Evolutionary conservation across 2,329 filamentous ascomycete genomes (phyloP).

Genomic region (Ophiocordyceps australis): DNA sequence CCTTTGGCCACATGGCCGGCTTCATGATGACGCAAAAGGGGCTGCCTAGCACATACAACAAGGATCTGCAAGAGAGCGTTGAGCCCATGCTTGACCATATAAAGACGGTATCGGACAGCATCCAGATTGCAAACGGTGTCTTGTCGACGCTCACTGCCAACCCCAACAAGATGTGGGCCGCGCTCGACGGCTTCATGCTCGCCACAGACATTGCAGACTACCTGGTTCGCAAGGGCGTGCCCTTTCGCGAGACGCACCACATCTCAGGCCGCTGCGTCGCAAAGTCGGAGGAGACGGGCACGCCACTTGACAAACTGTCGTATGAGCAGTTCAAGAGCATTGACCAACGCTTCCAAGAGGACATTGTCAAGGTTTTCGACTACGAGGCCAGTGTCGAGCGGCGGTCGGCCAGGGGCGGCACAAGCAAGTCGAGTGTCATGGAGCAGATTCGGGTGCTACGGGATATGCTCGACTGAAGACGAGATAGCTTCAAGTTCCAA

Average conservation of each 20-base stretch:
- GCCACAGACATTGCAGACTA: conserved; percentile 53
- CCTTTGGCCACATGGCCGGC: conserved; percentile 68
- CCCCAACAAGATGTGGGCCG: conserved; percentile 60
- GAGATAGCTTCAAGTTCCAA: too few relatives aligned
- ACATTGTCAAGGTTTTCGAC: conserved; percentile 55
- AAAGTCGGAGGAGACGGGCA: conserved; percentile 19
- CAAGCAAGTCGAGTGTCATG: conserved; percentile 48
- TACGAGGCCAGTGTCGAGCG: conserved; percentile 74
- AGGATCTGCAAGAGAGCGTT: conserved; percentile 76
- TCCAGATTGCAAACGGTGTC: conserved; percentile 69
- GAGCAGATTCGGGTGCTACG: conserved; percentile 41
- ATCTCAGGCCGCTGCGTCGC: conserved; percentile 48
- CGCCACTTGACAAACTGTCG: conserved; percentile 52
- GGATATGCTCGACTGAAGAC: conserved; percentile 11
- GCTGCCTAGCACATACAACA: conserved; percentile 73
- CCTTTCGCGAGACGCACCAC: conserved; percentile 67
- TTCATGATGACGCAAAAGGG: conserved; percentile 53
- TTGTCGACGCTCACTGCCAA: conserved; percentile 52
- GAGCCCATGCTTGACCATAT: conserved; percentile 75
- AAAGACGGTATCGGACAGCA: conserved; percentile 64
- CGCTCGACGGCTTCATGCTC: conserved; percentile 69
- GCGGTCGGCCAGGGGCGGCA: conserved; percentile 59
- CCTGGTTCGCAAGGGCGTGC: conserved; percentile 47
- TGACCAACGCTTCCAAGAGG: conserved; percentile 50
- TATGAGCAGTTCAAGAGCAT: conserved; percentile 49